These are phyloP conservation scores for Fusarium pseudocircinatum DNA, from an alignment of 2,329 filamentous ascomycete genomes.

Conservation along the genomic window DNA sequence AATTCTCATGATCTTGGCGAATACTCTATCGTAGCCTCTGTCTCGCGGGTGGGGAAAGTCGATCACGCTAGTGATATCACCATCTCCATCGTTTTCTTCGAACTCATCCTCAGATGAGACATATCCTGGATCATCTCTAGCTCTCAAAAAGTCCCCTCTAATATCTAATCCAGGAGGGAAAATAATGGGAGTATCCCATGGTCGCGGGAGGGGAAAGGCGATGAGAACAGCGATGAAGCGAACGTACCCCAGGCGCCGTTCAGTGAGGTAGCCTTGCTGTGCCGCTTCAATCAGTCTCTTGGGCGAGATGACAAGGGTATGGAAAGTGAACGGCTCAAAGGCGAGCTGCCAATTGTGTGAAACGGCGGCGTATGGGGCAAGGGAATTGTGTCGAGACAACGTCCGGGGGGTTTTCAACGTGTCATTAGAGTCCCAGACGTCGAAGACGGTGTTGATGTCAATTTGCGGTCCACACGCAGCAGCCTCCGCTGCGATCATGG, in stretches of 20 bases:
- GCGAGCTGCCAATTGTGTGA: conserved; percentile 12
- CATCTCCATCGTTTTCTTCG: background rate
- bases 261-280: background rate
- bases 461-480: background rate
- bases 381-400: background rate
- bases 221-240: conserved; percentile 3
- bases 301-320: background rate
- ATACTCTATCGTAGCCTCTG: conserved; percentile 4
- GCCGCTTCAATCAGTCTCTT: conserved; percentile 1
- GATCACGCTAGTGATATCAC: background rate
- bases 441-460: background rate
- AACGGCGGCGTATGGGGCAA: background rate
- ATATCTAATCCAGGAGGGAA: background rate
- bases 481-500: background rate
- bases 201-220: conserved; percentile 5
- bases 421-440: conserved; percentile 2
- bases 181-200: background rate
- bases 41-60: background rate
- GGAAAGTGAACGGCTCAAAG: conserved; percentile 3
- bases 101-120: background rate
- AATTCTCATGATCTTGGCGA: background rate
- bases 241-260: background rate
- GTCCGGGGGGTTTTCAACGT: background rate
- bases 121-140: background rate
- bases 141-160: background rate